Percentiles rank a stretch among this genome's conserved stretches.
phyloP scores from a whole-genome alignment of 441 rosid species.

The Theobroma grandiflorum region DNA sequence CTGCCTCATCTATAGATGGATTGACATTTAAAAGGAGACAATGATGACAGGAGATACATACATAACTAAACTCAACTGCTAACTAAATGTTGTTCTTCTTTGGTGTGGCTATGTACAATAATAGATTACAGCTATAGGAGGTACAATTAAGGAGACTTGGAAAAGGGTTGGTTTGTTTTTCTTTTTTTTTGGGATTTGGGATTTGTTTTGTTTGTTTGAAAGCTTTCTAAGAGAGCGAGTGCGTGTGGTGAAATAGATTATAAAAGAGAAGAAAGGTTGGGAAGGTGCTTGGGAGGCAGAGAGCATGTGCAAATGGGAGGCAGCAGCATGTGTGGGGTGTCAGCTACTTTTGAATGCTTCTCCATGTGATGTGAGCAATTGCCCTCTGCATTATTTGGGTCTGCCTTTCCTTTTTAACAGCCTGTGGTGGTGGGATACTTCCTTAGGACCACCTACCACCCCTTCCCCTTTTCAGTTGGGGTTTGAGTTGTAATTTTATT shows the following conservation, averaged over 20 bases:
- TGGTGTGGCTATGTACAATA: slow-evolving; percentile 32
- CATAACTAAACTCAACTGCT: slow-evolving; percentile 22
- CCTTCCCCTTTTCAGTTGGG: slow-evolving; percentile 10
- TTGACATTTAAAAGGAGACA: neutral
- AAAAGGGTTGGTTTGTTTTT: neutral
- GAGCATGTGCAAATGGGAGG: slow-evolving; percentile 52
- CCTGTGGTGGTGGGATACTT: slow-evolving; percentile 24
- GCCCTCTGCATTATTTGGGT: slow-evolving; percentile 31
- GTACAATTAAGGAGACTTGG: neutral
- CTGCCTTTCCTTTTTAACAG: slow-evolving; percentile 20
- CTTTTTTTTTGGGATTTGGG: slow-evolving; percentile 6
- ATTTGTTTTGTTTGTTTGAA: slow-evolving; percentile 7
- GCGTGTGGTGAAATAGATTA: slow-evolving; percentile 17
- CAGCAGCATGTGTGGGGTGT: slow-evolving; percentile 51
- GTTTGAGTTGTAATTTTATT: slow-evolving; percentile 26
- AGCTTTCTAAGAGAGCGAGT: neutral
- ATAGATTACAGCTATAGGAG: neutral
- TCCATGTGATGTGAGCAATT: slow-evolving; percentile 37
- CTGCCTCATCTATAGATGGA: slow-evolving; percentile 25
- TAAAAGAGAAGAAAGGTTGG: slow-evolving; percentile 25
- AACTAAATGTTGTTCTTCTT: slow-evolving; percentile 11
- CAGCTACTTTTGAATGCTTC: slow-evolving; percentile 38
- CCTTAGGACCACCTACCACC: slow-evolving; percentile 29
- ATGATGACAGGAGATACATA: neutral
- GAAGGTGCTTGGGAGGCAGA: slow-evolving; percentile 28